Percentiles rank a stretch among this genome's conserved stretches.
phyloP scores from a whole-genome alignment of 1,284 basidiomycete genomes.

The Ceratobasidium sp. region DNA sequence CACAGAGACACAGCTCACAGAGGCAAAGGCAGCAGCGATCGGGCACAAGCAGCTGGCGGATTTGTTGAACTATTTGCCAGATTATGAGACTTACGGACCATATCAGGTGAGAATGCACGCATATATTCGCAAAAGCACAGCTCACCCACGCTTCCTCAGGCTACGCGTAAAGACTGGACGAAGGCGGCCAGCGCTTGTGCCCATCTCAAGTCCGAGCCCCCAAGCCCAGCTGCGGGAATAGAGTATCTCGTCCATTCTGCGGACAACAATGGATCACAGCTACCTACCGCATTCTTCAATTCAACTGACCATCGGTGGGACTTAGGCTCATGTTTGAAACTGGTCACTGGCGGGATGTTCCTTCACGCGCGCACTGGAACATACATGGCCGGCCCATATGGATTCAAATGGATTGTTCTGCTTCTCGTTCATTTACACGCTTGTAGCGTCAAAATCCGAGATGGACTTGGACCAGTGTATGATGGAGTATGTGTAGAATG shows the following conservation, averaged over 20 bases:
- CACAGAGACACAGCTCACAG: background rate
- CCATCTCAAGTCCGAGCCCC: background rate
- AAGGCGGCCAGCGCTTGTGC: background rate
- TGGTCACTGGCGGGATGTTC: background rate
- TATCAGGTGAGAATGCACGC: background rate
- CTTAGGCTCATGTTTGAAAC: background rate
- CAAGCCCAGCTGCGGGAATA: background rate
- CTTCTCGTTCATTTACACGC: background rate
- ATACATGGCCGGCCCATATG: background rate
- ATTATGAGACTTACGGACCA: conserved; percentile 6
- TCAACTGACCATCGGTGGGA: background rate
- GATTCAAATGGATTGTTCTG: background rate
- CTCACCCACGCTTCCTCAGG: background rate
- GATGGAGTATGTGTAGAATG: background rate
- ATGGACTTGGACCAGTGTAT: background rate
- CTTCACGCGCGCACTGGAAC: background rate
- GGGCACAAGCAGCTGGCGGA: background rate
- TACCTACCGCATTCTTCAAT: background rate
- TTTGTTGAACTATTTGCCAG: background rate
- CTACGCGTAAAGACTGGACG: background rate
- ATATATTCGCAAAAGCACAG: background rate
- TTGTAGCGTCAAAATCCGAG: background rate
- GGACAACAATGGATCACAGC: background rate
- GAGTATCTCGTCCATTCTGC: background rate
- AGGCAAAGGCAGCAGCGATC: background rate